These are phyloP conservation scores for Nymphaea thermarum DNA, from an alignment of 164 flowering plant genomes.

Conservation along the genomic window DNA sequence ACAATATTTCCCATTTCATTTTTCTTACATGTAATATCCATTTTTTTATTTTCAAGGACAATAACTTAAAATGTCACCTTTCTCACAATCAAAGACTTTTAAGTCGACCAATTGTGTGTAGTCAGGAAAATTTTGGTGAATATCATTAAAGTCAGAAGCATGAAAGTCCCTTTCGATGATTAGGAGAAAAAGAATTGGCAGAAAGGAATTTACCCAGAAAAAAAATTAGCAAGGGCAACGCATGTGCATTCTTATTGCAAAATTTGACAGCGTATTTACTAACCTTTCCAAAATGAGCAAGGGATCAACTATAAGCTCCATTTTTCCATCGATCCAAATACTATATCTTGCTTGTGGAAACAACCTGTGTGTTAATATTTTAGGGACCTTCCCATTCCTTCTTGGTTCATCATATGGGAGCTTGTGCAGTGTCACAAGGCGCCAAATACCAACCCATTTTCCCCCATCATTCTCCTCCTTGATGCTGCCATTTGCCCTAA, in stretches of 20 bases:
- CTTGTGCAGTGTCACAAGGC: conserved; percentile 52
- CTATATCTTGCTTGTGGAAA: conserved; percentile 91
- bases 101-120: too few relatives aligned
- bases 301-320: conserved; percentile 95
- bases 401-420: conserved; percentile 96
- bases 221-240: not conserved
- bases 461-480: conserved; percentile 57
- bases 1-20: too few relatives aligned
- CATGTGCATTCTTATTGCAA: not conserved
- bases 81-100: too few relatives aligned
- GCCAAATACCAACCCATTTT: conserved; percentile 93
- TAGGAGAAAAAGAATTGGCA: not conserved
- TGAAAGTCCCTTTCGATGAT: not conserved
- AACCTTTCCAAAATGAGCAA: conserved; percentile 89
- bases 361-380: conserved; percentile 82
- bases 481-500: conserved; percentile 54
- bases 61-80: too few relatives aligned
- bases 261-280: not conserved
- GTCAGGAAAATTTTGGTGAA: too few relatives aligned
- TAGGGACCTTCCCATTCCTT: conserved; percentile 96
- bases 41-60: too few relatives aligned
- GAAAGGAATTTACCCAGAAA: too few relatives aligned
- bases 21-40: too few relatives aligned
- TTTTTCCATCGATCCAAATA: conserved; percentile 99
- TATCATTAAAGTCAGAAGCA: not conserved